A percentile compares a stretch with the other conserved stretches of the same genome.
These are phyloP conservation scores for Boletus rufocinnamomeus DNA, from an alignment of 768 basidiomycete species.

Conservation along the genomic window DNA sequence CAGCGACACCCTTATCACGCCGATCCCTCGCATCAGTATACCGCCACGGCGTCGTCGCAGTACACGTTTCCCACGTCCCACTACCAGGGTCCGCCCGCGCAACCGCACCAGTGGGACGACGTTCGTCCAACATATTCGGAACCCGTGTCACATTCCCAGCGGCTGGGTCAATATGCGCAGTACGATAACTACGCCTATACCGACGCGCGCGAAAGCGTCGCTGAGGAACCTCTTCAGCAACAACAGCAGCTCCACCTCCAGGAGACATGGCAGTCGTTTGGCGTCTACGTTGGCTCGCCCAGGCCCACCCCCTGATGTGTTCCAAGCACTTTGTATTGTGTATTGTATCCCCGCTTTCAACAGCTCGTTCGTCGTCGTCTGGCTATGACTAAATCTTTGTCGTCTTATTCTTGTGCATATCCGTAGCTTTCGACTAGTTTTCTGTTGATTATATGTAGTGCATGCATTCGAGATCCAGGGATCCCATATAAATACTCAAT, in stretches of 20 bases:
- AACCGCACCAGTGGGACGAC: constrained; percentile 19
- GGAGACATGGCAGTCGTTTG: constrained; percentile 73
- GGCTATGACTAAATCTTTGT: neutral
- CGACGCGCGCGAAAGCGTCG: neutral
- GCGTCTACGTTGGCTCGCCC: constrained; percentile 49
- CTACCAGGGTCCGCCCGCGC: constrained; percentile 15
- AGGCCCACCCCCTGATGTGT: constrained; percentile 3
- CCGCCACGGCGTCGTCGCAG: constrained; percentile 7
- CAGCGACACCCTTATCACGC: constrained; percentile 20
- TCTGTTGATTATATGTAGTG: neutral
- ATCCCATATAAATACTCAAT: neutral
- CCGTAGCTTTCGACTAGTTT: neutral
- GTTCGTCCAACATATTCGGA: constrained; percentile 6
- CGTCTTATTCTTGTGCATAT: neutral
- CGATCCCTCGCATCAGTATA: constrained; percentile 10
- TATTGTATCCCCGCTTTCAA: neutral
- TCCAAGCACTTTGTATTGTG: neutral
- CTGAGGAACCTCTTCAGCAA: constrained; percentile 15
- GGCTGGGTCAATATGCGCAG: constrained; percentile 3
- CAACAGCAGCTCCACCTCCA: constrained; percentile 28
- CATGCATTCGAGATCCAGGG: neutral
- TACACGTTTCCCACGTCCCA: constrained; percentile 1
- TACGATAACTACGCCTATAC: constrained; percentile 3
- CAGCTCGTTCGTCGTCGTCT: neutral
- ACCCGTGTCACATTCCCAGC: neutral